phyloP scores from a whole-genome alignment of 2,329 filamentous ascomycete genomes.

The Raffaelea ambrosiae region DNA sequence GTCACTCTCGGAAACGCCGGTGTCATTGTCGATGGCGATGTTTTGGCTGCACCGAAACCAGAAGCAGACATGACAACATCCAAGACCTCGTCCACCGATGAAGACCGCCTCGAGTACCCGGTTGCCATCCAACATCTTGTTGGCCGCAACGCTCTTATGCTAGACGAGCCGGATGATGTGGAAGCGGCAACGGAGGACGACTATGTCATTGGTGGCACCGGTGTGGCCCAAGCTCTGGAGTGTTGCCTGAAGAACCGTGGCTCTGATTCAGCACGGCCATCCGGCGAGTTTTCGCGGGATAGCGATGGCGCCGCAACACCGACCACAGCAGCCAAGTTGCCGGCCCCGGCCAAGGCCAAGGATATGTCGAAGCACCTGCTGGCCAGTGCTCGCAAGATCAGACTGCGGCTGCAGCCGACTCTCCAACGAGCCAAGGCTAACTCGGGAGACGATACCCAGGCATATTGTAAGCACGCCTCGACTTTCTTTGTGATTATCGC shows the following conservation, averaged over 20 bases:
- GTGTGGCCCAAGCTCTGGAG: conserved; percentile 86
- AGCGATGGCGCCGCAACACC: conserved; percentile 32
- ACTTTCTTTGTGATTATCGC: rapidly evolving
- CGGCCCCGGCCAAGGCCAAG: conserved; percentile 59
- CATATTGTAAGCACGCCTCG: conserved; percentile 62
- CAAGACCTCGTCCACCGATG: conserved; percentile 17
- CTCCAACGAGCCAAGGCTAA: conserved; percentile 64
- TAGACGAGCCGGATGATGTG: conserved; percentile 50
- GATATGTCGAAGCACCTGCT: conserved; percentile 91
- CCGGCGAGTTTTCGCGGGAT: conserved; percentile 44
- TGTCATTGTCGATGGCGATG: conserved; percentile 33
- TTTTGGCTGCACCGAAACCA: conserved; percentile 20
- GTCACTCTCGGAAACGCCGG: conserved; percentile 51
- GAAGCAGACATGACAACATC: neutral
- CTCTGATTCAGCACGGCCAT: conserved; percentile 49
- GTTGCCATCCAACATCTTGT: conserved; percentile 84
- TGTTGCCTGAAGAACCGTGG: conserved; percentile 81
- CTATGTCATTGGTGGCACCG: conserved; percentile 92
- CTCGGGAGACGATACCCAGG: conserved; percentile 58
- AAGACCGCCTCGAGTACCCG: conserved; percentile 44
- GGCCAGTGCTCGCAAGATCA: conserved; percentile 80
- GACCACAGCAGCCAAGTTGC: conserved; percentile 5
- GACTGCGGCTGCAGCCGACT: conserved; percentile 72
- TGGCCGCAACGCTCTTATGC: conserved; percentile 51
- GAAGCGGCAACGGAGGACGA: conserved; percentile 77